Evolutionary conservation across 352 stramenopile species (phyloP), one percentile per base, ranked within the genome.

Genomic region (Phytophthora idaei): DNA sequence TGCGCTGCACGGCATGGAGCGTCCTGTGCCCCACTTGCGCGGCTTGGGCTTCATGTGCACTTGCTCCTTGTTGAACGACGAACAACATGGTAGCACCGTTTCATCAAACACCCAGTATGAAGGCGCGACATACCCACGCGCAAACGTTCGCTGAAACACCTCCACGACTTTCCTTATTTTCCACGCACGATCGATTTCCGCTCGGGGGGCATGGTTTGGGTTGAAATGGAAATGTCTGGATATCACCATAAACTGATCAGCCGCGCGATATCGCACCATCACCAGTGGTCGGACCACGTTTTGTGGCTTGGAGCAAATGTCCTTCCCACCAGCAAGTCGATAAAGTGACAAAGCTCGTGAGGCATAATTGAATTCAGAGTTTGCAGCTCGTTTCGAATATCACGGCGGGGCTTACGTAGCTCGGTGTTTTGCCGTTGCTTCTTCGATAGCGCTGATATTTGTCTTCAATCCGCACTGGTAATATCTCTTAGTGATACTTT

Each of bases 31-130:
- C n/a, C n/a, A n/a, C n/a, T n/a, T n/a, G n/a, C n/a, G n/a, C n/a
- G n/a, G n/a, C n/a, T n/a, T n/a, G n/a, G n/a, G n/a, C n/a, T n/a
- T n/a, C n/a, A n/a, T n/a, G n/a, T n/a, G n/a, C n/a, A n/a, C n/a
- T n/a, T n/a, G 37, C 61, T 67, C 67, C 37, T 67, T 67, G 56
- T 67, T 74, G 55, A 63, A 73, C 0, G 54, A 62, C 2, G 53
- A 66, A 2, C 48, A 49, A 8, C 39, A 64, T 2, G 57, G 58
- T 3, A 67, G 39, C 2, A 73, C 46, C 3, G 47, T 54, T 50
- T 73, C 60, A 36, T 74, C 66, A 46, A 74, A 74, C 12, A 55
- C 42, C 5, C 66, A 36, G 2, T 60, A 31, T 0, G 49, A 49
- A 7, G 59, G 66, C 4, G 58, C 25, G 1, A 63, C 8, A 42